A percentile compares a stretch with the other conserved stretches of the same genome.
Evolutionary conservation across 208 protist genomes (phyloP).

Genomic region (Leishmania guyanensis): DNA sequence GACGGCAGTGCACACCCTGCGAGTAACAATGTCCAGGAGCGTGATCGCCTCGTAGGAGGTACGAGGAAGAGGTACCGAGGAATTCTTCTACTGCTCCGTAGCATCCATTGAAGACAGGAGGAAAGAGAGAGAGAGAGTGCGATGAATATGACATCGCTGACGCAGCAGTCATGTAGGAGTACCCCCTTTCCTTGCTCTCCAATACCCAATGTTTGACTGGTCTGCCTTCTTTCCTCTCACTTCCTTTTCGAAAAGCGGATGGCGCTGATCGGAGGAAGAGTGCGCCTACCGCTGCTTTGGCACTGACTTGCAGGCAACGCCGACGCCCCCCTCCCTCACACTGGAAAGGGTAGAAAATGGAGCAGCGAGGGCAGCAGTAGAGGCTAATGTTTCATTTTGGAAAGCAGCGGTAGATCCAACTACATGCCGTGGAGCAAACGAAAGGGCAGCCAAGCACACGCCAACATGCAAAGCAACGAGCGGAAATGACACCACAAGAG

Average conservation of each 20-base stretch:
- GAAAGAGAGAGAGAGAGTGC: not conserved
- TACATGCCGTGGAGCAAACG: not conserved
- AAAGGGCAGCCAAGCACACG: not conserved
- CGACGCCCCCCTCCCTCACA: not conserved
- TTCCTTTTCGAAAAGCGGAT: not conserved
- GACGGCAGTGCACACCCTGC: not conserved
- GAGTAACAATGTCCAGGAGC: not conserved
- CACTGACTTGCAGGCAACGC: not conserved
- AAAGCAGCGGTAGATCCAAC: not conserved
- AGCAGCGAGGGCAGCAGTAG: not conserved
- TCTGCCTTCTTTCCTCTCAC: not conserved
- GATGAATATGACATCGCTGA: not conserved
- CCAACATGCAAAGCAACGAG: not conserved
- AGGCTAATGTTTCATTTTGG: not conserved
- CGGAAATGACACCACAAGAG: not conserved
- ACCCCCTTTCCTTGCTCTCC: not conserved
- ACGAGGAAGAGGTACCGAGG: not conserved
- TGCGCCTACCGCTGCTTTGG: not conserved
- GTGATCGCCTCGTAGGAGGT: not conserved
- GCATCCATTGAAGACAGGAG: not conserved
- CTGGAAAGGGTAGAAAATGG: too few relatives aligned
- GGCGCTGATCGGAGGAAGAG: not conserved
- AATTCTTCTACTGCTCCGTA: not conserved
- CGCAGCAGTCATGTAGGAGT: not conserved
- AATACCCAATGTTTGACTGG: not conserved